Conservation (phyloP, 352 stramenopile species). For the Globisporangium splendens region DNA sequence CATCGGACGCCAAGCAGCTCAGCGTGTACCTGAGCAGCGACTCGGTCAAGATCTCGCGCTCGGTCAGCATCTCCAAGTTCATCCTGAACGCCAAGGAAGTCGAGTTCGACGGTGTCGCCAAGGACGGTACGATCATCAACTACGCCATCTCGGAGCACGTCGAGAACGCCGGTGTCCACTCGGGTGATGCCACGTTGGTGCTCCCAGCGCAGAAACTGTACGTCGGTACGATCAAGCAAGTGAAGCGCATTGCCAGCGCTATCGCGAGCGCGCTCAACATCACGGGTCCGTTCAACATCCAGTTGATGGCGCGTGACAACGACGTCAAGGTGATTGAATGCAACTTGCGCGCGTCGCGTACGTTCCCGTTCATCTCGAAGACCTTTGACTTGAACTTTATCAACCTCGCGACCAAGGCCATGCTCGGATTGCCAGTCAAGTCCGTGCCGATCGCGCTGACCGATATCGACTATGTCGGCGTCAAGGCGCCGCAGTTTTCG, state of each 20-base stretch:
- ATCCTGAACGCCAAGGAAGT: constrained; percentile 98
- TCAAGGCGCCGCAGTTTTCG: constrained; percentile 95
- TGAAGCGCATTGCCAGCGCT: constrained; percentile 93
- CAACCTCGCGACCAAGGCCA: constrained; percentile 94
- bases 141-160: constrained; percentile 99
- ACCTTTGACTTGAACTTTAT: constrained; percentile 99
- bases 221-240: constrained; percentile 95
- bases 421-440: constrained; percentile 89
- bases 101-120: constrained; percentile 98
- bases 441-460: constrained; percentile 96
- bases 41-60: constrained; percentile 92
- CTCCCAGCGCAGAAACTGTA: constrained; percentile 98
- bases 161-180: constrained; percentile 99
- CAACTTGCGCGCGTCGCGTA: constrained; percentile 98
- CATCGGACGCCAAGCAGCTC: constrained; percentile 89
- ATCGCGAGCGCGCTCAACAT: constrained; percentile 97
- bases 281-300: constrained; percentile 99
- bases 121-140: constrained; percentile 96
- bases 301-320: constrained; percentile 98
- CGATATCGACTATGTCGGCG: constrained; percentile 95
- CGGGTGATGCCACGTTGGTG: constrained; percentile 97
- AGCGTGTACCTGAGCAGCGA: constrained; percentile 57
- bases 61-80: constrained; percentile 98
- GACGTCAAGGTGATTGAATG: constrained; percentile 99
- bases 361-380: constrained; percentile 99